Evolutionary conservation across 768 basidiomycete genomes (phyloP).

Genomic region (Tulasnella sp.): DNA sequence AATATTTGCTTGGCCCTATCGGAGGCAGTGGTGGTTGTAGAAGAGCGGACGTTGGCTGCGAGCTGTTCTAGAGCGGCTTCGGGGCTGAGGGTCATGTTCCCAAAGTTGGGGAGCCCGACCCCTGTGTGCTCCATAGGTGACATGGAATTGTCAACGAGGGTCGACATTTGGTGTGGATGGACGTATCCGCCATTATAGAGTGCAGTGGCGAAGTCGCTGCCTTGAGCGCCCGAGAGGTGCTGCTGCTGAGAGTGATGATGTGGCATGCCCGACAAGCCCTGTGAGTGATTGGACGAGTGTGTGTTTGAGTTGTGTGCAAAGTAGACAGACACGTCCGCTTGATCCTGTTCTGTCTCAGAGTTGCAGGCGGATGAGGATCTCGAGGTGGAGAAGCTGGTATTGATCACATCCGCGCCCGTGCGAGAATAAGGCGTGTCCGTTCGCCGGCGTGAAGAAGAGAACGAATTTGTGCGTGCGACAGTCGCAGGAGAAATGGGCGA

Average conservation of each 20-base stretch:
- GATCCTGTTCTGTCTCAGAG: too few species aligned
- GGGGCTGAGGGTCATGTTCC: conserved; percentile 61
- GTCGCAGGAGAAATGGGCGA: not conserved
- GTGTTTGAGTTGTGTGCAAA: too few species aligned
- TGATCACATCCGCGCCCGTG: not conserved
- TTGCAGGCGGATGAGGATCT: too few species aligned
- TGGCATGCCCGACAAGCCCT: not conserved
- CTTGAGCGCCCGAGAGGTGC: too few species aligned
- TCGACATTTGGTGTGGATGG: not conserved
- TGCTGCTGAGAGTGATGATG: not conserved
- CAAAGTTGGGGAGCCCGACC: conserved; percentile 42
- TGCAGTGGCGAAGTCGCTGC: not conserved
- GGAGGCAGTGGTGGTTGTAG: conserved; percentile 83
- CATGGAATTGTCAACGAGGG: not conserved
- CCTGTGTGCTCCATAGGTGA: not conserved
- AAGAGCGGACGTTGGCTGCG: conserved; percentile 75
- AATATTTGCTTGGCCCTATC: conserved; percentile 89
- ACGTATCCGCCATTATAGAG: not conserved
- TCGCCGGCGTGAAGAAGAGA: not conserved
- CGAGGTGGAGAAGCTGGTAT: not conserved
- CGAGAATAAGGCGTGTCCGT: not conserved
- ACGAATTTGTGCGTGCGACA: not conserved
- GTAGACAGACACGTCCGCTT: too few species aligned
- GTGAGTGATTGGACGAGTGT: too few species aligned
- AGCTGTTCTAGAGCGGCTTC: conserved; percentile 79